Base-by-base conservation (phyloP, 192 early-diverging fungal genomes). In the Martensiomyces pterosporus region DNA sequence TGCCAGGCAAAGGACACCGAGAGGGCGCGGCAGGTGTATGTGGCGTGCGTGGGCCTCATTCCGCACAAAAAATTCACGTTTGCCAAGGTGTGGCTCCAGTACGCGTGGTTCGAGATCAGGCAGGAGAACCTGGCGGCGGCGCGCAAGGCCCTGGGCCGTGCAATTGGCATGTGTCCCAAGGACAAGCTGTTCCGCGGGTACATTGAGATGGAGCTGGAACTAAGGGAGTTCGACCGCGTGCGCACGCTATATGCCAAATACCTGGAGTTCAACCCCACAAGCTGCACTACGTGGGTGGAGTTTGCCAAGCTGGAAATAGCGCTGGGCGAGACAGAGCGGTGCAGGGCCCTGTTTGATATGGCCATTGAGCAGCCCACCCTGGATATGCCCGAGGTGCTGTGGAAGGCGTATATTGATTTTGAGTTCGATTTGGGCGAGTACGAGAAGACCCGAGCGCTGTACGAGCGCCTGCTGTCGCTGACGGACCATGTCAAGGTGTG, bases 351-450 rank as follows among this genome's bases (percentile, higher is more conserved):
- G 22, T 93, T 95, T 71, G 89, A 94, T 39, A 72, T 98, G 49
- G 95, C 93, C 2, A 79, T 98, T 24, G 72, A 79, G 34, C 97
- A 99, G 66, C 85, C 85, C 0, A 80, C 78, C 13, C 60, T 99
- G 51, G 94, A 99, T 51, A 96, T 98, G 95, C 97, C 97, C 24
- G 97, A 99, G 57, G 81, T 98, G 13, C 63, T 99, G 37, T 99
- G 97, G 97, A 99, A 97, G 67, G 85, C 90, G 0, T 99, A 89
- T 60, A 95, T 99, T 60, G 87, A 99, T 57, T 94, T 97, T 75
- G 93, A 97, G 55, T 81, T 84, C 25, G 79, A 80, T 12, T 84
- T 92, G 53, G 82, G 76, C 45, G 91, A 97, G 74, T 92, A 82
- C 64, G 76, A 67, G 1, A 75, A 79, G n/a, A 90, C 89, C 0